These are phyloP conservation scores for Colletotrichum noveboracense DNA, from an alignment of 2,329 filamentous ascomycete genomes.

Conservation along the genomic window DNA sequence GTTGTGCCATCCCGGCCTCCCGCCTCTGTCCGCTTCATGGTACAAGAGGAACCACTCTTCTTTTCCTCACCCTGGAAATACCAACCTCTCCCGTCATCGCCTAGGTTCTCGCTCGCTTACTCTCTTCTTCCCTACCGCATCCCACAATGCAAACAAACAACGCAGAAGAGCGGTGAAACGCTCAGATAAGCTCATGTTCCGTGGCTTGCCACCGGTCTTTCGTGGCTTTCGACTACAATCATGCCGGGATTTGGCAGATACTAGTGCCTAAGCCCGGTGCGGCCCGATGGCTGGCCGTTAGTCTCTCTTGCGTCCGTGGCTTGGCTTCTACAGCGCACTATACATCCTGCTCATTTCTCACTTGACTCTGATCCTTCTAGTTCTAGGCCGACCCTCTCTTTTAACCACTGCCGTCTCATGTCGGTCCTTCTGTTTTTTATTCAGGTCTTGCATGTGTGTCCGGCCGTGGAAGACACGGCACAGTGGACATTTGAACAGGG, in stretches of 20 bases:
- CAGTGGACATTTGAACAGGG: not conserved
- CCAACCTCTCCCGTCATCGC: not conserved
- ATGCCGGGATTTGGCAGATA: not conserved
- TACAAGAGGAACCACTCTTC: not conserved
- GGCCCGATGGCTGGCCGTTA: not conserved
- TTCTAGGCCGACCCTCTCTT: not conserved
- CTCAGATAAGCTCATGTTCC: not conserved
- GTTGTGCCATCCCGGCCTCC: not conserved
- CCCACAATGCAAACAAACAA: not conserved
- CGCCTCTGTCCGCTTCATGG: not conserved
- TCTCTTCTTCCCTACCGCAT: not conserved
- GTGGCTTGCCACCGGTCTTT: not conserved
- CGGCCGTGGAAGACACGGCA: not conserved
- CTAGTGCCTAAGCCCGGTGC: not conserved
- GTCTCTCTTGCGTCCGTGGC: not conserved
- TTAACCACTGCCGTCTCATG: not conserved
- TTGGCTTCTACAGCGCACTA: not conserved
- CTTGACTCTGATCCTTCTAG: not conserved
- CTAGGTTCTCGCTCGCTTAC: not conserved
- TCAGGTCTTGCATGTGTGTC: not conserved
- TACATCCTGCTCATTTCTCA: not conserved
- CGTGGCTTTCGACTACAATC: not conserved
- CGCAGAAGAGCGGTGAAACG: conserved; percentile 1
- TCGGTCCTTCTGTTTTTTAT: not conserved
- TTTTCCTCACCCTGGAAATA: not conserved